Conservation (phyloP, 208 protist genomes). For the Leptomonas pyrrhocoris region DNA sequence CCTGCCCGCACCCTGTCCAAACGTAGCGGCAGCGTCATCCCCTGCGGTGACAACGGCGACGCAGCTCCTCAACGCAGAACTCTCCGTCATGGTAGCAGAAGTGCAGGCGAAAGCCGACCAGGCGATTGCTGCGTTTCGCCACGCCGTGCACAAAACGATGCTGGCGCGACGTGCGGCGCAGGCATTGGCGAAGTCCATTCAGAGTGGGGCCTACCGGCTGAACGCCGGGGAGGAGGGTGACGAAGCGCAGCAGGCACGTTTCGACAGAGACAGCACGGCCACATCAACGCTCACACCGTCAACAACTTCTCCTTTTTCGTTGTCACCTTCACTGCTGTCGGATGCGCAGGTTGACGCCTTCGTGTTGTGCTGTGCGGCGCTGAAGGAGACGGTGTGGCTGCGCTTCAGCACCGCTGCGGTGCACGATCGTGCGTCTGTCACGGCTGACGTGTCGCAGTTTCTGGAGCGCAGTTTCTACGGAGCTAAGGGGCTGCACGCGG, state of each 20-base stretch:
- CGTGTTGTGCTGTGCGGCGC: constrained; percentile 34
- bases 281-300: not conserved
- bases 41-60: not conserved
- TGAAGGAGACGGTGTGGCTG: constrained; percentile 31
- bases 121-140: constrained; percentile 25
- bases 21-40: not conserved
- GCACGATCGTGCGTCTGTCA: constrained; percentile 6
- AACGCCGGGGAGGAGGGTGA: not conserved
- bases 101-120: constrained; percentile 10
- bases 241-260: not conserved
- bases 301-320: not conserved
- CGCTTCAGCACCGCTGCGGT: constrained; percentile 19
- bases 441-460: constrained; percentile 26
- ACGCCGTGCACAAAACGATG: constrained; percentile 28
- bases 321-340: not conserved
- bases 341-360: constrained; percentile 27
- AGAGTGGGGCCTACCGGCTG: constrained; percentile 38
- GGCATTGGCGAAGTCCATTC: constrained; percentile 53
- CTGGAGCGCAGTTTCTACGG: constrained; percentile 37
- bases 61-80: constrained; percentile 17
- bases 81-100: constrained; percentile 7
- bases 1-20: not conserved
- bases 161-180: constrained; percentile 17
- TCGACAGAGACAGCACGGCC: not conserved
- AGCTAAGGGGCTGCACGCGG: constrained; percentile 5